Evolutionary conservation across 2,329 filamentous ascomycete genomes (phyloP).

Genomic region (Phoma sp.): DNA sequence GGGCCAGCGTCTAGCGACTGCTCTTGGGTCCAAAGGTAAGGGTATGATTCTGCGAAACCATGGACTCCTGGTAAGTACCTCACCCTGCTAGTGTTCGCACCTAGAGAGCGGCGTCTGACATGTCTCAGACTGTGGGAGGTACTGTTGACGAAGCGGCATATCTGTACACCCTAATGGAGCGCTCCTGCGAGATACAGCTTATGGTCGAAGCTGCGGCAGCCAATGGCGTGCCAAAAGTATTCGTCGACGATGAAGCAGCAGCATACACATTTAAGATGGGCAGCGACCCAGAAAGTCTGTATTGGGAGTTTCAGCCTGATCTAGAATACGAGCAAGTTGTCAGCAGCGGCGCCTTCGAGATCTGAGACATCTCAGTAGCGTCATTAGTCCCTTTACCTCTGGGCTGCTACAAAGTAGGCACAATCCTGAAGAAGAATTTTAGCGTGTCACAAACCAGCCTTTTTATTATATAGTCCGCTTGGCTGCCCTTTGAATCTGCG

Average conservation of each 20-base stretch:
- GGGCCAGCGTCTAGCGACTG: conserved; percentile 67
- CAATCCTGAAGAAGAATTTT: too few relatives aligned
- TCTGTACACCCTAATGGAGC: conserved; percentile 72
- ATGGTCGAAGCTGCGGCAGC: conserved; percentile 71
- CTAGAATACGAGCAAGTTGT: conserved; percentile 54
- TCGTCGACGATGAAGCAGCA: conserved; percentile 64
- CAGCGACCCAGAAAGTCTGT: conserved; percentile 58
- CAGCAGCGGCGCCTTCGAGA: conserved; percentile 34
- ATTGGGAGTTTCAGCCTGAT: conserved; percentile 62
- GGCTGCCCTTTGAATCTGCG: too few relatives aligned
- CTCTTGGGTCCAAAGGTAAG: conserved; percentile 68
- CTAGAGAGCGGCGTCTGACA: conserved; percentile 6
- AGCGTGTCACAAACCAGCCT: too few relatives aligned
- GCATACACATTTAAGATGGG: conserved; percentile 60
- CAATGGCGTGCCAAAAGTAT: conserved; percentile 59
- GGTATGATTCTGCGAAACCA: conserved; percentile 74
- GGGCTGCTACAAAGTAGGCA: too few relatives aligned
- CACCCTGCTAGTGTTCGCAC: not conserved
- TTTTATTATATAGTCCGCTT: too few relatives aligned
- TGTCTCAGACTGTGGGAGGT: conserved; percentile 64
- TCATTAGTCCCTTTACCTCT: too few relatives aligned
- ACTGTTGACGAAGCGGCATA: conserved; percentile 80
- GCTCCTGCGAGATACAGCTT: conserved; percentile 73
- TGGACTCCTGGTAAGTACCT: conserved; percentile 62
- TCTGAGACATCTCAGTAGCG: conserved; percentile 4